Base-by-base conservation (phyloP, 2,329 filamentous ascomycete genomes). In the Fusarium pilosicola region DNA sequence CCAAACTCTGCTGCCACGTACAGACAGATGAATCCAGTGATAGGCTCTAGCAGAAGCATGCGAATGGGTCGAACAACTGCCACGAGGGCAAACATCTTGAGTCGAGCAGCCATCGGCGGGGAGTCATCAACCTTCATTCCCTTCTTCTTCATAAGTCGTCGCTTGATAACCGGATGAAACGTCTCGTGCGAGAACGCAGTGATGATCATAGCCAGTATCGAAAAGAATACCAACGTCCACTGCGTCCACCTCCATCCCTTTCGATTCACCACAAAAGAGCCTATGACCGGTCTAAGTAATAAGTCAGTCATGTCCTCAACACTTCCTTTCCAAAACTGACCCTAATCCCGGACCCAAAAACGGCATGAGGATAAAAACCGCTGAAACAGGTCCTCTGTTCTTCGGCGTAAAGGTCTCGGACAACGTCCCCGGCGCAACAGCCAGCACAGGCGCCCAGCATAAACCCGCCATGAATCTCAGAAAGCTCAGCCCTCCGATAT, bases 41-140 rank as follows among this genome's bases (percentile, higher is more conserved):
- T 91, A 6, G 90, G 90, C 74, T 93, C 91, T 3, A 87, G 86
- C 45, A 90, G 77, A 13, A 92, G 83, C 84, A 93, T 90, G 49
- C 86, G 84, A 2, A 90, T 24, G 0, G 89, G 89, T 17, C 88
- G 83, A 22, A 88, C 68, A 3, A 89, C 77, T 4, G 85, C 84
- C 2, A 84, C 79, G 0, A 84, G 80, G 7, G 85, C 68, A 65
- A 88, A 86, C 3, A 69, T 24, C 26, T 71, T 74, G 32, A 84
- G 49, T 7, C 76, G 79, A 13, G 74, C 57, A 1, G 52, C 14
- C 7, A 80, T 20, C 0, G 83, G 78, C 0, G 79, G 76, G 1
- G 58, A 56, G 0, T 74, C 70, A 3, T 79, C 77, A 1, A 80
- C 32, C 1, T 78, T 44, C 9, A 81, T 62, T 3, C 82, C 81